These are phyloP conservation scores for Candida insectalens DNA, from an alignment of 805 yeast genomes.

Conservation along the genomic window DNA sequence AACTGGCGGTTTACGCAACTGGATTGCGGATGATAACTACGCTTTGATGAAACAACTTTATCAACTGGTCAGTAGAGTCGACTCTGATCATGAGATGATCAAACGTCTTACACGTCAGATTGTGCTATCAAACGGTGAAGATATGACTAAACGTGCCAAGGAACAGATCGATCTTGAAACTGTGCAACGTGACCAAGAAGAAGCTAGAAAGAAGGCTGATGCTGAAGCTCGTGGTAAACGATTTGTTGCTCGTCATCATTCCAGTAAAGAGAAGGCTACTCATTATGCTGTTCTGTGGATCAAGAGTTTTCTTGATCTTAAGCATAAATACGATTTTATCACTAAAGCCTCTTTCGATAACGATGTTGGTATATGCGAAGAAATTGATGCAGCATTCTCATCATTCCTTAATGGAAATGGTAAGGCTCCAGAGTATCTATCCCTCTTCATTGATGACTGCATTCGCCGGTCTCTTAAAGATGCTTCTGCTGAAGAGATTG, in stretches of 20 bases:
- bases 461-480: conserved; percentile 41
- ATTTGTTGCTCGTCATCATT: conserved; percentile 9
- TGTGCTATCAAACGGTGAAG: conserved; percentile 38
- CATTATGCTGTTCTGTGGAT: conserved; percentile 64
- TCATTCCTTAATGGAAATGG: conserved; percentile 45
- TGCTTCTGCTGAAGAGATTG: conserved; percentile 34
- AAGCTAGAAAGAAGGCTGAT: conserved; percentile 8
- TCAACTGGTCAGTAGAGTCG: conserved; percentile 43
- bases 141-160: conserved; percentile 21
- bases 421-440: conserved; percentile 43
- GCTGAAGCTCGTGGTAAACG: conserved; percentile 6
- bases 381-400: conserved; percentile 52
- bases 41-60: conserved; percentile 38
- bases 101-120: conserved; percentile 36
- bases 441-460: conserved; percentile 48
- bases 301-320: conserved; percentile 41
- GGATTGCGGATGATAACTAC: conserved; percentile 40
- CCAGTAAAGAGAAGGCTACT: conserved; percentile 28
- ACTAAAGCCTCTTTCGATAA: conserved; percentile 37
- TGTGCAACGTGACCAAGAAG: conserved; percentile 10
- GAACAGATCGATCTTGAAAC: conserved; percentile 7
- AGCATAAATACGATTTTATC: conserved; percentile 39
- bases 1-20: conserved; percentile 45
- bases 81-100: conserved; percentile 39
- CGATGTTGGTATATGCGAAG: conserved; percentile 39